A percentile compares a stretch with the other conserved stretches of the same genome.
Conservation (phyloP, 257 asterid genomes). For the Dorcoceras hygrometricum region DNA sequence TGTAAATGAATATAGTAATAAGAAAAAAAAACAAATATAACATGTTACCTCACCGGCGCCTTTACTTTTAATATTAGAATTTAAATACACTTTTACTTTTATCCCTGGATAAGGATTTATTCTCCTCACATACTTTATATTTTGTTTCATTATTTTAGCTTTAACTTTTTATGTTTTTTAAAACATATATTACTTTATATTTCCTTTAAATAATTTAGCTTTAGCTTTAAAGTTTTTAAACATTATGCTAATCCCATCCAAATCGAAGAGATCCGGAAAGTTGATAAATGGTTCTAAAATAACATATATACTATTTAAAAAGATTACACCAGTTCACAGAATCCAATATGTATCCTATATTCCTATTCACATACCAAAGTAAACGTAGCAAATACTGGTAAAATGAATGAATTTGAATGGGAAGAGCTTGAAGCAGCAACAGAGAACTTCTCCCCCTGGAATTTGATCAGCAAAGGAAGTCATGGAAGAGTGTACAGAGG, state of each 20-base stretch:
- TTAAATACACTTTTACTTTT: no score
- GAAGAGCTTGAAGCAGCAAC: slow-evolving; percentile 56
- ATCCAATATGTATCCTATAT: no score
- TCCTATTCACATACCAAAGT: not conserved
- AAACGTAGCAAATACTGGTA: not conserved
- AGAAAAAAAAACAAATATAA: no score
- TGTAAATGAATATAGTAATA: no score
- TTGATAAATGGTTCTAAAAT: not conserved
- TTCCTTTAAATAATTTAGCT: not conserved
- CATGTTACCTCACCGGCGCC: no score
- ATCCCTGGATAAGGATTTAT: no score
- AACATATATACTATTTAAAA: no score
- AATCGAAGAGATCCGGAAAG: not conserved
- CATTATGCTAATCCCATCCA: not conserved
- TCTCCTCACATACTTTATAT: not conserved
- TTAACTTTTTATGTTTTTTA: no score
- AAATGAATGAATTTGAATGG: slow-evolving; percentile 42
- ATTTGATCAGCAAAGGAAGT: slow-evolving; percentile 72
- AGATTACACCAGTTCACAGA: no score
- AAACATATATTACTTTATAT: not conserved
- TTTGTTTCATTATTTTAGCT: not conserved
- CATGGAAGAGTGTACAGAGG: slow-evolving; percentile 67
- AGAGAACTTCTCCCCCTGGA: slow-evolving; percentile 45
- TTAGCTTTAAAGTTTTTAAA: not conserved
- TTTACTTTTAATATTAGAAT: no score